These are phyloP conservation scores for Daedaleopsis sinensis DNA, from an alignment of 768 basidiomycete genomes.

Conservation along the genomic window DNA sequence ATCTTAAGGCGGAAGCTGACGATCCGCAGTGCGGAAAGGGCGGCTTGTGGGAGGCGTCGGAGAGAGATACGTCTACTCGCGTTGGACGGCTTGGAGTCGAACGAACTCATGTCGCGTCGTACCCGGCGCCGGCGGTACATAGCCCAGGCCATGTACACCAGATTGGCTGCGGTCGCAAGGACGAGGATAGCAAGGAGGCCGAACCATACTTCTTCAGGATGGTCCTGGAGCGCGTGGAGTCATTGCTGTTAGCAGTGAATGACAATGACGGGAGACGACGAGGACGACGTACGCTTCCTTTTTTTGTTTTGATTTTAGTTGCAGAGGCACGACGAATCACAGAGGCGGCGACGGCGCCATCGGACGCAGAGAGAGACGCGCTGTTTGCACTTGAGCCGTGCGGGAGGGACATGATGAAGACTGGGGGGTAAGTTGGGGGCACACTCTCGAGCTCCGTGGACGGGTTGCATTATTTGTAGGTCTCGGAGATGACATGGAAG, in stretches of 20 bases:
- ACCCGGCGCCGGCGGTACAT: constrained; percentile 18
- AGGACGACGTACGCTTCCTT: not conserved
- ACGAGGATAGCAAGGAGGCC: constrained; percentile 16
- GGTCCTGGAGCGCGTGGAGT: not conserved
- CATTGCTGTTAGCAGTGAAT: not conserved
- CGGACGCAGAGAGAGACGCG: too few species aligned
- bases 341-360: not conserved
- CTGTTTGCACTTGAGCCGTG: too few species aligned
- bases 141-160: constrained; percentile 22
- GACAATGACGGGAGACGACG: not conserved
- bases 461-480: too few species aligned
- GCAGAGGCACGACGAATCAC: too few species aligned
- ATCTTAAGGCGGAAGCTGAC: constrained; percentile 32
- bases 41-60: constrained; percentile 27
- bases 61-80: constrained; percentile 15
- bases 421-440: too few species aligned
- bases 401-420: too few species aligned
- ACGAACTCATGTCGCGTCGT: not conserved
- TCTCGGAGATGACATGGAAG: too few species aligned
- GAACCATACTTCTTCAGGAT: constrained; percentile 11
- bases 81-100: not conserved
- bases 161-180: constrained; percentile 21
- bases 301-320: too few species aligned
- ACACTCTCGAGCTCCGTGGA: too few species aligned
- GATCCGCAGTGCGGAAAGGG: constrained; percentile 31